Evolutionary conservation across 1,284 basidiomycete species (phyloP).

Genomic region (Takashimella tepidaria): DNA sequence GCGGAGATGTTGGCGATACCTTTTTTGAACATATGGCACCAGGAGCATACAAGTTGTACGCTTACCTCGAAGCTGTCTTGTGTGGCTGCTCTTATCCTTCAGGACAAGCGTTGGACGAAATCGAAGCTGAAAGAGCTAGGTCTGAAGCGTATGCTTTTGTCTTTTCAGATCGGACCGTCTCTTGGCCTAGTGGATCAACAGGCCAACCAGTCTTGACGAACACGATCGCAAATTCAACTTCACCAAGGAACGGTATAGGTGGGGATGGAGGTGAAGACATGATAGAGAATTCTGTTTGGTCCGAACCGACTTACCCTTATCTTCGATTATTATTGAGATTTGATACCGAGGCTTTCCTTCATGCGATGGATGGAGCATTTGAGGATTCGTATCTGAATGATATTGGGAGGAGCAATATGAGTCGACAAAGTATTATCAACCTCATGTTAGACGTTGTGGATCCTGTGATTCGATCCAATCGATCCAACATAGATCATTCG

Average conservation of each 20-base stretch:
- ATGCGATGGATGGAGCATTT: constrained; percentile 88
- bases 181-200: constrained; percentile 62
- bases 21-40: constrained; percentile 59
- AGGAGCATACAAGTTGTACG: constrained; percentile 87
- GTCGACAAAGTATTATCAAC: constrained; percentile 76
- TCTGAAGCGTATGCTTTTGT: constrained; percentile 70
- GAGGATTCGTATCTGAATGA: constrained; percentile 90
- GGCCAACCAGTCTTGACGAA: constrained; percentile 56
- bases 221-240: constrained; percentile 56
- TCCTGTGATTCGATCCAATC: constrained; percentile 13
- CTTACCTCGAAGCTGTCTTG: constrained; percentile 82
- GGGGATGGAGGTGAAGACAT: constrained; percentile 37
- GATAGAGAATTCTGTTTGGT: constrained; percentile 15
- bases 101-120: constrained; percentile 62
- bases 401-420: constrained; percentile 54
- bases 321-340: constrained; percentile 76
- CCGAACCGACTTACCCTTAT: constrained; percentile 82
- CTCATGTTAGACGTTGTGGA: constrained; percentile 71
- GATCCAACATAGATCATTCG: not conserved
- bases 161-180: constrained; percentile 71
- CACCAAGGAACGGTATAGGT: not conserved
- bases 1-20: constrained; percentile 38
- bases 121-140: constrained; percentile 63
- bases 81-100: constrained; percentile 84
- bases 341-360: constrained; percentile 90